Percentiles rank a stretch among this genome's conserved stretches.
These are phyloP conservation scores for Tulasnella sp. DNA, from an alignment of 768 basidiomycete genomes.

Conservation along the genomic window DNA sequence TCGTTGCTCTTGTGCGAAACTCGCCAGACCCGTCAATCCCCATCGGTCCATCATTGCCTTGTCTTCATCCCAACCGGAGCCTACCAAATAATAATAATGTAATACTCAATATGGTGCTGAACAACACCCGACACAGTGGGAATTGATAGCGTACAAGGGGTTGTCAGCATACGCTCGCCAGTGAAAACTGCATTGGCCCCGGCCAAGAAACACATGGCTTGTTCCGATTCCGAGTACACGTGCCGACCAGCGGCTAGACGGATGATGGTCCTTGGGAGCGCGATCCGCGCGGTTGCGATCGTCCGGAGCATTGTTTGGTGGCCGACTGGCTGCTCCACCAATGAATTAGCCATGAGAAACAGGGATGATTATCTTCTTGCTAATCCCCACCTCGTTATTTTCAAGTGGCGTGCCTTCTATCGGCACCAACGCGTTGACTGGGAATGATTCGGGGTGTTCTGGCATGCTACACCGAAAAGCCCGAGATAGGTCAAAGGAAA, in stretches of 20 bases:
- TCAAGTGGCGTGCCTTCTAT: constrained; percentile 92
- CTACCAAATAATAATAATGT: constrained; percentile 31
- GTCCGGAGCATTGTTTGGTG: constrained; percentile 83
- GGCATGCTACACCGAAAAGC: constrained; percentile 64
- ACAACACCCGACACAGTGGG: background rate
- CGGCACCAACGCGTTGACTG: constrained; percentile 93
- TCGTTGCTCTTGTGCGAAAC: constrained; percentile 41
- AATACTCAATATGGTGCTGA: background rate
- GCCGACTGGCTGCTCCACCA: constrained; percentile 50
- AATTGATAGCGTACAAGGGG: constrained; percentile 59
- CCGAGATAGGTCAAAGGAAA: constrained; percentile 13
- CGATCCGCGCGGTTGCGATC: constrained; percentile 88
- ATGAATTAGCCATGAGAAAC: background rate
- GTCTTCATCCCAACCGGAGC: constrained; percentile 96
- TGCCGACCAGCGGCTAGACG: constrained; percentile 90
- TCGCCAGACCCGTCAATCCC: constrained; percentile 85
- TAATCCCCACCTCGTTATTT: constrained; percentile 59
- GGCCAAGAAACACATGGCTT: constrained; percentile 98
- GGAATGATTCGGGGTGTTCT: constrained; percentile 97
- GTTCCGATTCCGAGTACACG: constrained; percentile 78
- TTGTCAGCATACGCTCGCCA: constrained; percentile 96
- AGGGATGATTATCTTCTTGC: background rate
- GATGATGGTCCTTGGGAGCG: constrained; percentile 86
- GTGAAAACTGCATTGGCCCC: constrained; percentile 98
- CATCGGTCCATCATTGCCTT: constrained; percentile 88